A percentile compares a stretch with the other conserved stretches of the same genome.
Conservation (phyloP, 2,329 filamentous ascomycete genomes). For the Lachnellula willkommii region DNA sequence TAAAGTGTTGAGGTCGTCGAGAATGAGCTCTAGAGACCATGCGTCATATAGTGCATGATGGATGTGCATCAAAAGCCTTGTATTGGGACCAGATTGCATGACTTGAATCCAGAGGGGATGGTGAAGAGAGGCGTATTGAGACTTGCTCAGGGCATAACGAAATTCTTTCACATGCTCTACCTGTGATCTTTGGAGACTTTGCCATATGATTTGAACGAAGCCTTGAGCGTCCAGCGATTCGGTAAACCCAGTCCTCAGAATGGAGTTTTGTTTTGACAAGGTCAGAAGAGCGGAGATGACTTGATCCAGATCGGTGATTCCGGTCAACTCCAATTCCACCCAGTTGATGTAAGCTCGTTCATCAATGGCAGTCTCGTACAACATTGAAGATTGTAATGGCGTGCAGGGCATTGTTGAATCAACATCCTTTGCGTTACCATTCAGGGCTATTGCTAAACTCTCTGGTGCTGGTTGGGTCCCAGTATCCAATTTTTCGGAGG, state of each 20-base stretch:
- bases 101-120: conserved; percentile 61
- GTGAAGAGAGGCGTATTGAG: conserved; percentile 33
- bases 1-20: conserved; percentile 58
- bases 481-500: background rate
- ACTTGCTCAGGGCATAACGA: conserved; percentile 36
- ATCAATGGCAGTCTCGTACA: conserved; percentile 63
- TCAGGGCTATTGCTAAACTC: conserved; percentile 5
- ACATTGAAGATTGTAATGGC: conserved; percentile 72
- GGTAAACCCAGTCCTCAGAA: conserved; percentile 70
- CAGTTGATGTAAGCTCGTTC: conserved; percentile 69
- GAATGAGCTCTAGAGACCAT: conserved; percentile 78
- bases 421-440: conserved; percentile 37
- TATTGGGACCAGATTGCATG: conserved; percentile 15
- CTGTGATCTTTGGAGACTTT: conserved; percentile 36
- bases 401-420: conserved; percentile 56
- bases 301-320: conserved; percentile 30
- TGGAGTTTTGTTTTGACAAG: conserved; percentile 53
- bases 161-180: conserved; percentile 36
- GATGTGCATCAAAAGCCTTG: conserved; percentile 42
- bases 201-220: conserved; percentile 63
- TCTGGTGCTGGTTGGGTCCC: background rate
- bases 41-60: conserved; percentile 89
- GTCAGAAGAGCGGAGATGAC: conserved; percentile 46
- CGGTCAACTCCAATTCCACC: conserved; percentile 52
- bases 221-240: conserved; percentile 40